Base-by-base conservation (phyloP, 2,329 filamentous ascomycete genomes). In the Arthrobotrys conoides region DNA sequence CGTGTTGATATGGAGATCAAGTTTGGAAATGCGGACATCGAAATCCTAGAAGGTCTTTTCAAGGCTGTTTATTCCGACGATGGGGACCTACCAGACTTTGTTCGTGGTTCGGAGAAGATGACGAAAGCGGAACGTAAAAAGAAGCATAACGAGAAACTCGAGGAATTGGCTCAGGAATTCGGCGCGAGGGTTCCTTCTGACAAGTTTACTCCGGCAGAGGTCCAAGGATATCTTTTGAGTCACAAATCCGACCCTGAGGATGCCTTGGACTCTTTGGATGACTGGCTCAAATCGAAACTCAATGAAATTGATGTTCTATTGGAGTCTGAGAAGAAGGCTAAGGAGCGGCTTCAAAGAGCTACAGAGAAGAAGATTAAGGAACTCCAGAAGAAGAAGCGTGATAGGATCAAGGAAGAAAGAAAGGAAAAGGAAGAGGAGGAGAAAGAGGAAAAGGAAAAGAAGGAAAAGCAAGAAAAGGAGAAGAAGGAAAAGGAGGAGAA, bases 271-370 rank as follows among this genome's bases (percentile, higher is more conserved):
- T 84, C 83, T 1, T 84, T 86, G 0, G 86, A 86, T 12, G 84
- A 84, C 9, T 90, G 89, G 86, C 84, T 89, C 0, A 82, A 84
- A 27, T 85, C 86, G 71, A 87, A 86, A 38, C 84, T 76, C 6
- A 27, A 38, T n/a, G 86, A 91, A 83, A 87, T 86, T 85, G 90
- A 90, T 69, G 91, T 91, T 82, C 86, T 85, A 12, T 89, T 91
- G 48, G 89, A 86, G 82, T 89, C 91, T 85, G 90, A 91, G 82
- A 91, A 91, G 86, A 87, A 91, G 69, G 91, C 91, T 87, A 90
- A 90, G 63, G 71, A 80, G 82, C 61, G 88, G 91, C 65, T 87
- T 89, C 1, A 83, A 84, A 6, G 82, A 80, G 80, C 85, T 82
- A 82, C 83, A 76, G 84, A 76, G 38, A 82, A 59, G 85, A 82